These are phyloP conservation scores for Ascochyta lentis DNA, from an alignment of 2,329 filamentous ascomycete species.

Conservation along the genomic window DNA sequence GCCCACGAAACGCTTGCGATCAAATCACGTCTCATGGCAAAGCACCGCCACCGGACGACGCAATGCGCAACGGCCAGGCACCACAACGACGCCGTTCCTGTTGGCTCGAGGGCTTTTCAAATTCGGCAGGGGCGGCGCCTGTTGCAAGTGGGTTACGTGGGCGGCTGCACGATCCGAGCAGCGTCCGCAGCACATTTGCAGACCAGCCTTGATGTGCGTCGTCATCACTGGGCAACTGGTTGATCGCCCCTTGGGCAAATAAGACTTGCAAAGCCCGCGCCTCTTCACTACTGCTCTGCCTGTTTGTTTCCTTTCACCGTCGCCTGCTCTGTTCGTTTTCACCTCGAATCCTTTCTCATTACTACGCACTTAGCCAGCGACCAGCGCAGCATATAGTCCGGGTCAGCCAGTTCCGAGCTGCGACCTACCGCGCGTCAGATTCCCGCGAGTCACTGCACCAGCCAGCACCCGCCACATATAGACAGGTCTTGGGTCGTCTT, in stretches of 20 bases:
- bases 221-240: constrained; percentile 15
- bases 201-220: constrained; percentile 10
- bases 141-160: constrained; percentile 1
- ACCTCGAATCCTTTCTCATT: neutral
- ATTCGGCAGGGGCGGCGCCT: constrained; percentile 3
- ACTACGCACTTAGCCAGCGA: constrained; percentile 6
- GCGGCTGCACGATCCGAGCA: constrained; percentile 15
- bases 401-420: constrained; percentile 8
- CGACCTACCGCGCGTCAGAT: constrained; percentile 14
- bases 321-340: neutral
- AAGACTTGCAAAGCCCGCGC: constrained; percentile 12
- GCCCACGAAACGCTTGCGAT: neutral
- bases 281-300: constrained; percentile 1
- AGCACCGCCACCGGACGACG: constrained; percentile 16
- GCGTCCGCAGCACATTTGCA: neutral
- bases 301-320: neutral
- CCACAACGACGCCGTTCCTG: neutral
- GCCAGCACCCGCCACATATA: constrained; percentile 8
- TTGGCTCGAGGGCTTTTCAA: constrained; percentile 1
- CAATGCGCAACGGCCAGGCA: constrained; percentile 6
- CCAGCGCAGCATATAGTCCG: constrained; percentile 8
- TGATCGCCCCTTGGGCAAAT: constrained; percentile 9
- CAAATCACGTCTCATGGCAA: constrained; percentile 10
- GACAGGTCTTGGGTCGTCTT: neutral
- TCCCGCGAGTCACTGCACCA: neutral